A percentile compares a stretch with the other conserved stretches of the same genome.
These are phyloP conservation scores for Coffea eugenioides DNA, from an alignment of 257 asterid species.

Conservation along the genomic window DNA sequence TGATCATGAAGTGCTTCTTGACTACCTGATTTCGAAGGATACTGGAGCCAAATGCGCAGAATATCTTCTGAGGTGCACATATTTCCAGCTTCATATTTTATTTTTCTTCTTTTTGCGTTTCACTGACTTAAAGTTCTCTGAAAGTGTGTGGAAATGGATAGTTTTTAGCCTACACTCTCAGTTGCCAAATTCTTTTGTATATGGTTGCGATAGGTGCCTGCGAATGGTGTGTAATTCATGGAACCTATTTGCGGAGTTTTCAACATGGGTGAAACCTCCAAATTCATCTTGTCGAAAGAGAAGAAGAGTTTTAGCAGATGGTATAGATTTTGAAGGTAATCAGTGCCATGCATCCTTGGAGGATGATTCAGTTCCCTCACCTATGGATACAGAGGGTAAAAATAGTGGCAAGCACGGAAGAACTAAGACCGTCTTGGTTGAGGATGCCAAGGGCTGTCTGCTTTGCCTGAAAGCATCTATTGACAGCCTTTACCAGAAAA, in stretches of 20 bases:
- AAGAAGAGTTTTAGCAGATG: constrained; percentile 32
- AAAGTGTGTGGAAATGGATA: not conserved
- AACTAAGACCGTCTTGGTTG: constrained; percentile 33
- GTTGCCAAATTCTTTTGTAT: constrained; percentile 1
- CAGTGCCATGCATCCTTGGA: constrained; percentile 16
- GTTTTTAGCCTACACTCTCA: not conserved
- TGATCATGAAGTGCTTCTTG: constrained; percentile 97
- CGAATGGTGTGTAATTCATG: constrained; percentile 67
- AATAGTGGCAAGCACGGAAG: constrained; percentile 19
- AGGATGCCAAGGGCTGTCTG: constrained; percentile 68
- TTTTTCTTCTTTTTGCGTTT: not conserved
- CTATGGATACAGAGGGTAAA: constrained; percentile 21
- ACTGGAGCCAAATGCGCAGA: constrained; percentile 79
- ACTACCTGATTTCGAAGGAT: constrained; percentile 91
- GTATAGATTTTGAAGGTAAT: constrained; percentile 22
- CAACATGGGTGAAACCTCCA: constrained; percentile 31
- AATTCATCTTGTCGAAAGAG: constrained; percentile 40
- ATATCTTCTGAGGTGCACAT: constrained; percentile 71
- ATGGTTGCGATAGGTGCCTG: constrained; percentile 54
- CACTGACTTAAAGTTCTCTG: constrained; percentile 1
- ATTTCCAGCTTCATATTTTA: constrained; percentile 1
- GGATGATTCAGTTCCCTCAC: constrained; percentile 20
- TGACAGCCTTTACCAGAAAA: constrained; percentile 59
- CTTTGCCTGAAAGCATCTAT: constrained; percentile 59
- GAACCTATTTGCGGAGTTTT: constrained; percentile 62